phyloP scores from a whole-genome alignment of 2,329 filamentous ascomycete genomes.

The Camptophora hylomeconis region DNA sequence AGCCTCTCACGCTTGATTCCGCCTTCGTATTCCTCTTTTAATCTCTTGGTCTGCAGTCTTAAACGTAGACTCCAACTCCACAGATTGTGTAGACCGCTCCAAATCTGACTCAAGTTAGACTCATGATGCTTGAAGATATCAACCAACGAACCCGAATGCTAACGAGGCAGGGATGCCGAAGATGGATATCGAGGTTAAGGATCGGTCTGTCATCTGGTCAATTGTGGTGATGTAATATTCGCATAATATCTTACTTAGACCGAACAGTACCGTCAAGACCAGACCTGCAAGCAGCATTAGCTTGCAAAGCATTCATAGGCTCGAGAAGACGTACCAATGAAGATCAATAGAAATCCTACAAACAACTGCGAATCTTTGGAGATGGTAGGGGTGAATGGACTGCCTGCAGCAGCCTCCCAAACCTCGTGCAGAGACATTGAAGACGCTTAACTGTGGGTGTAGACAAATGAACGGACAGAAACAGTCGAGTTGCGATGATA shows the following conservation, averaged over 20 bases:
- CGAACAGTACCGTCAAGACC: constrained; percentile 64
- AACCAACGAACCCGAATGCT: constrained; percentile 65
- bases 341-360: constrained; percentile 62
- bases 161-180: constrained; percentile 78
- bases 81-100: constrained; percentile 98
- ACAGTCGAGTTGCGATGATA: too few relatives aligned
- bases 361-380: constrained; percentile 75
- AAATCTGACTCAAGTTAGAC: constrained; percentile 44
- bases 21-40: constrained; percentile 1
- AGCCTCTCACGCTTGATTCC: too few relatives aligned
- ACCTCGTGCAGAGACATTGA: constrained; percentile 64
- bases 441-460: background rate
- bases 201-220: constrained; percentile 68
- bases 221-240: too few relatives aligned
- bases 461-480: constrained; percentile 1
- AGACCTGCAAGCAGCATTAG: constrained; percentile 36
- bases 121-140: constrained; percentile 4
- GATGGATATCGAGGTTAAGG: constrained; percentile 59
- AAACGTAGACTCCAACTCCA: constrained; percentile 96
- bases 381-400: constrained; percentile 68
- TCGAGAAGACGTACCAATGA: constrained; percentile 39
- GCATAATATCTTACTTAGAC: constrained; percentile 62
- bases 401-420: constrained; percentile 85
- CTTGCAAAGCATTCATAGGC: constrained; percentile 1
- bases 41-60: constrained; percentile 20